phyloP scores from a whole-genome alignment of 495 filamentous ascomycete species.

The Chaetomium fimeti region DNA sequence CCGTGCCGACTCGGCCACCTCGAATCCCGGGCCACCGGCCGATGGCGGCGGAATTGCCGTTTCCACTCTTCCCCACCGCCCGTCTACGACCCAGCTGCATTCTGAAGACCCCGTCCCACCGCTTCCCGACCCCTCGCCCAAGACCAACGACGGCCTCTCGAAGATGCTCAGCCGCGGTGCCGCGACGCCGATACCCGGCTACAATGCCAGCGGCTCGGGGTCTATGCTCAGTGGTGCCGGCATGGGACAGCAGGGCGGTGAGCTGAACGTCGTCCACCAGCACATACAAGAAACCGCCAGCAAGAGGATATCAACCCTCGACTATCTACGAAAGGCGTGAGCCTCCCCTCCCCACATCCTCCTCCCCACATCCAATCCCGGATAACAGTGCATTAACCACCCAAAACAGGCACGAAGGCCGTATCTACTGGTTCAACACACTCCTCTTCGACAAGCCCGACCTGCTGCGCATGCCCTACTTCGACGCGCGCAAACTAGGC shows the following conservation, averaged over 20 bases:
- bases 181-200: constrained; percentile 33
- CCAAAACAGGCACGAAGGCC: constrained; percentile 73
- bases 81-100: constrained; percentile 18
- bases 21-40: constrained; percentile 25
- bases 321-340: constrained; percentile 88
- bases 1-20: constrained; percentile 38
- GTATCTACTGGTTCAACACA: constrained; percentile 97
- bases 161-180: constrained; percentile 47
- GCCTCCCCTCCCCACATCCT: constrained; percentile 17
- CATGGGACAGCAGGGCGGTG: constrained; percentile 36
- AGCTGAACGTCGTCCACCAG: constrained; percentile 57
- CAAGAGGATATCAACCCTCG: constrained; percentile 93
- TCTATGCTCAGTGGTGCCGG: constrained; percentile 24
- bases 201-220: constrained; percentile 35
- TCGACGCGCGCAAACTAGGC: constrained; percentile 75
- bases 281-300: constrained; percentile 86
- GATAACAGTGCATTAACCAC: constrained; percentile 23
- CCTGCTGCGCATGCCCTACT: constrained; percentile 77
- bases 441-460: constrained; percentile 84
- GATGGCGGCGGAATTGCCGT: constrained; percentile 17
- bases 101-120: constrained; percentile 42
- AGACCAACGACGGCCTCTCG: constrained; percentile 40
- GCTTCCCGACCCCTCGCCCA: constrained; percentile 39
- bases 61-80: not conserved
- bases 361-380: not conserved